A percentile compares a stretch with the other conserved stretches of the same genome.
These are phyloP conservation scores for Silybum marianum DNA, from an alignment of 129 eudicot genomes.

Conservation along the genomic window DNA sequence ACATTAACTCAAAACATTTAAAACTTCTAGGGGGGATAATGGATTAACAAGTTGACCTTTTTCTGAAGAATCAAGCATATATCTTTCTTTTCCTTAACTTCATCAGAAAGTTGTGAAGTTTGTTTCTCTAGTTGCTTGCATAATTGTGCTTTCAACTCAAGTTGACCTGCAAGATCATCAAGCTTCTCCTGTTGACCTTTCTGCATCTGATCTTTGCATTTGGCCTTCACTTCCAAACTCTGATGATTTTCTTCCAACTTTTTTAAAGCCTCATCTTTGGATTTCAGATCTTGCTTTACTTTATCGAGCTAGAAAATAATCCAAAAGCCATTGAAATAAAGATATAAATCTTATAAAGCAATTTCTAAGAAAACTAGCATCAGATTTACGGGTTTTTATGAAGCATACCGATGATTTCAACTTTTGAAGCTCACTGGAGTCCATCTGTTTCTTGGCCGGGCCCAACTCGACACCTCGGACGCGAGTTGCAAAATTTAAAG, in stretches of 20 bases:
- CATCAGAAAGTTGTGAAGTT: conserved; percentile 37
- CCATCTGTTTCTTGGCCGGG: conserved; percentile 45
- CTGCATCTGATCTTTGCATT: conserved; percentile 42
- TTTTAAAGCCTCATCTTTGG: conserved; percentile 42
- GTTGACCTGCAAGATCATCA: conserved; percentile 39
- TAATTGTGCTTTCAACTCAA: conserved; percentile 31
- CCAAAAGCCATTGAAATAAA: conserved; percentile 1
- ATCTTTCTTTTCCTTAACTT: conserved; percentile 34
- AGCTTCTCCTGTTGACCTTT: conserved; percentile 39
- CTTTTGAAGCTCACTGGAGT: conserved; percentile 44
- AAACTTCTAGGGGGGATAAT: conserved; percentile 16
- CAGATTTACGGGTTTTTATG: not conserved
- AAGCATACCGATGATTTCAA: conserved; percentile 34
- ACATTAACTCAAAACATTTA: not conserved
- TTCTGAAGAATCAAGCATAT: conserved; percentile 33
- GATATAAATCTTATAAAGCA: not conserved
- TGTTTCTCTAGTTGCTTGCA: conserved; percentile 46
- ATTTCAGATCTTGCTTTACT: conserved; percentile 41
- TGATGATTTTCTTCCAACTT: conserved; percentile 43
- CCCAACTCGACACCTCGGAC: conserved; percentile 51
- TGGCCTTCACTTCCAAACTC: conserved; percentile 38
- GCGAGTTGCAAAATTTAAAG: conserved; percentile 47
- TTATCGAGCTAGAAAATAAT: conserved; percentile 39
- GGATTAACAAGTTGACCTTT: conserved; percentile 24
- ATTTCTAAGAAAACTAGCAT: not conserved